These are phyloP conservation scores for Russula sp. DNA, from an alignment of 768 basidiomycete genomes.

Conservation along the genomic window DNA sequence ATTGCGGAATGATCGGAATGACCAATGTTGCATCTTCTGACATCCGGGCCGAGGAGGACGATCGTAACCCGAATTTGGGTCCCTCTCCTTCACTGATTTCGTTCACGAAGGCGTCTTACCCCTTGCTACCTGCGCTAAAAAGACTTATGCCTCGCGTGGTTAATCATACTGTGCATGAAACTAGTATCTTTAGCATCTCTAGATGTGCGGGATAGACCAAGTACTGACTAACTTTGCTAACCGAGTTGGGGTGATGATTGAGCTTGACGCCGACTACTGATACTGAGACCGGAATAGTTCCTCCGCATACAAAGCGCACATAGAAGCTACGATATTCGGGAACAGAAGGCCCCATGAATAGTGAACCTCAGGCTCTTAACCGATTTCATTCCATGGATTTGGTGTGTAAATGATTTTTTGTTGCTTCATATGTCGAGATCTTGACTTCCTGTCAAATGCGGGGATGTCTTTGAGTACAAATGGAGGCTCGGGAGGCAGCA, in stretches of 20 bases:
- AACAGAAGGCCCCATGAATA: not conserved
- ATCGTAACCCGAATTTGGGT: not conserved
- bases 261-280: not conserved
- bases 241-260: not conserved
- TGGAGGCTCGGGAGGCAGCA: not conserved
- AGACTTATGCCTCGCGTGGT: not conserved
- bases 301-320: not conserved
- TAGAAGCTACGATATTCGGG: not conserved
- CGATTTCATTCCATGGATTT: not conserved
- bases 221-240: not conserved
- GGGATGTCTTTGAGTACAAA: not conserved
- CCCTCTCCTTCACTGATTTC: not conserved
- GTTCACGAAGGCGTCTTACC: no score
- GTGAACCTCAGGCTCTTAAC: not conserved
- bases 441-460: not conserved
- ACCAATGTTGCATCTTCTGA: not conserved
- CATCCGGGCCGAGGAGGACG: not conserved
- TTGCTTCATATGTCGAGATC: not conserved
- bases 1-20: not conserved
- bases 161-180: not conserved
- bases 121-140: not conserved
- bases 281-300: not conserved
- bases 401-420: not conserved
- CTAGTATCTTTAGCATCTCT: not conserved
- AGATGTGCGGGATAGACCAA: not conserved